Conservation (phyloP, 192 early-diverging fungal genomes). For the Coemansia sp. region DNA sequence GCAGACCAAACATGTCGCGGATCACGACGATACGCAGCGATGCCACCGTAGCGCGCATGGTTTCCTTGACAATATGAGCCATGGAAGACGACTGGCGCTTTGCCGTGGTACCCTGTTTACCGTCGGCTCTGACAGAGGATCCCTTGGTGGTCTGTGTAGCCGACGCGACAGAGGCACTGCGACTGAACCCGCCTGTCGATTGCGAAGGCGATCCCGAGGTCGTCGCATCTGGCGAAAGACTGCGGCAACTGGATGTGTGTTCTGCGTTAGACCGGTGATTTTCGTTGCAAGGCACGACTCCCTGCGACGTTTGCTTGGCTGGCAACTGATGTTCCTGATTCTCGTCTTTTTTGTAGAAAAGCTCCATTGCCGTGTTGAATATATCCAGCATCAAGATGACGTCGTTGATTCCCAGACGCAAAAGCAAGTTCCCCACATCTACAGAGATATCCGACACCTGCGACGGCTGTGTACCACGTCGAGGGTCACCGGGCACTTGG, state of each 20-base stretch:
- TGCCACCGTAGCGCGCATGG: conserved; percentile 39
- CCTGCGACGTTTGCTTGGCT: no score
- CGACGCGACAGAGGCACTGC: not conserved
- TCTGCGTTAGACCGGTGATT: no score
- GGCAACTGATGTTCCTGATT: no score
- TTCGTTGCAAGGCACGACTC: not conserved
- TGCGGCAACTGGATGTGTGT: not conserved
- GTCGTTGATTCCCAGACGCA: conserved; percentile 87
- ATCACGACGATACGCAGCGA: conserved; percentile 70
- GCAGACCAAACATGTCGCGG: conserved; percentile 91
- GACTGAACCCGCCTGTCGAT: not conserved
- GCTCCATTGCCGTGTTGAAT: conserved; percentile 64
- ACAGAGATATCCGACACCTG: conserved; percentile 62
- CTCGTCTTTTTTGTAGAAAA: conserved; percentile 47
- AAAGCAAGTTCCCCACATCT: conserved; percentile 71
- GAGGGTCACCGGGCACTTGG: conserved; percentile 51
- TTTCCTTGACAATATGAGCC: conserved; percentile 39
- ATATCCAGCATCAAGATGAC: conserved; percentile 77
- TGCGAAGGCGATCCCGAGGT: not conserved
- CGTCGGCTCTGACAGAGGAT: not conserved
- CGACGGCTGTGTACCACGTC: conserved; percentile 24
- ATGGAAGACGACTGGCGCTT: no score
- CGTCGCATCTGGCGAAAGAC: no score
- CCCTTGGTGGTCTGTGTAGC: conserved; percentile 1
- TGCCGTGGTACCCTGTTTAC: no score